phyloP scores from a whole-genome alignment of 495 filamentous ascomycete genomes.

The Darksidea phi region DNA sequence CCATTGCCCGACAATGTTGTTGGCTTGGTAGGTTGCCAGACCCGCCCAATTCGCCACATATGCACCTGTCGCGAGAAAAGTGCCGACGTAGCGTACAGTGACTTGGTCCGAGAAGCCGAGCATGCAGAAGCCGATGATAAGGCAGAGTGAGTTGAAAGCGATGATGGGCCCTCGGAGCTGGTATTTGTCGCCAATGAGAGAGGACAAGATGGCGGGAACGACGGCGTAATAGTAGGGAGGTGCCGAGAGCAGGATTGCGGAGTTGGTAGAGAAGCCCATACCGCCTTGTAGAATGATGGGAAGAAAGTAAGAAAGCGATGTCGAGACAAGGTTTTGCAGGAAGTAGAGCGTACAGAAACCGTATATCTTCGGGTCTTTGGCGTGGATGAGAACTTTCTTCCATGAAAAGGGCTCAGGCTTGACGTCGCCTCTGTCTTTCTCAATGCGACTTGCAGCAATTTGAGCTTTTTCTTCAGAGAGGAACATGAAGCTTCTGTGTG shows the following conservation, averaged over 20 bases:
- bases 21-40: conserved; percentile 49
- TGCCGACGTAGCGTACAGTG: conserved; percentile 69
- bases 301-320: conserved; percentile 62
- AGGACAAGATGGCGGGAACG: conserved; percentile 68
- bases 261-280: conserved; percentile 66
- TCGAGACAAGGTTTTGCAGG: conserved; percentile 69
- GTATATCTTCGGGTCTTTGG: conserved; percentile 68
- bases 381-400: conserved; percentile 58
- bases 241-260: conserved; percentile 68
- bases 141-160: conserved; percentile 67
- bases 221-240: conserved; percentile 77
- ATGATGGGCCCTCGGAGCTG: conserved; percentile 67
- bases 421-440: conserved; percentile 58
- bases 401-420: conserved; percentile 60
- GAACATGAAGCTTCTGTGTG: conserved; percentile 61
- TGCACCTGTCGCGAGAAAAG: conserved; percentile 72
- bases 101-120: conserved; percentile 68
- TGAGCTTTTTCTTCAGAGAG: conserved; percentile 52
- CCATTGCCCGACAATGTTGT: conserved; percentile 57
- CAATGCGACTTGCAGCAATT: conserved; percentile 40
- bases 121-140: conserved; percentile 73
- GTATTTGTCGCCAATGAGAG: conserved; percentile 64
- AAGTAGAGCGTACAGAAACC: conserved; percentile 73
- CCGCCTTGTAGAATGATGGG: conserved; percentile 70
- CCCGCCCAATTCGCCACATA: conserved; percentile 82